Conservation (phyloP, 371 early-diverging fungal genomes). For the Mortierella sp. region DNA sequence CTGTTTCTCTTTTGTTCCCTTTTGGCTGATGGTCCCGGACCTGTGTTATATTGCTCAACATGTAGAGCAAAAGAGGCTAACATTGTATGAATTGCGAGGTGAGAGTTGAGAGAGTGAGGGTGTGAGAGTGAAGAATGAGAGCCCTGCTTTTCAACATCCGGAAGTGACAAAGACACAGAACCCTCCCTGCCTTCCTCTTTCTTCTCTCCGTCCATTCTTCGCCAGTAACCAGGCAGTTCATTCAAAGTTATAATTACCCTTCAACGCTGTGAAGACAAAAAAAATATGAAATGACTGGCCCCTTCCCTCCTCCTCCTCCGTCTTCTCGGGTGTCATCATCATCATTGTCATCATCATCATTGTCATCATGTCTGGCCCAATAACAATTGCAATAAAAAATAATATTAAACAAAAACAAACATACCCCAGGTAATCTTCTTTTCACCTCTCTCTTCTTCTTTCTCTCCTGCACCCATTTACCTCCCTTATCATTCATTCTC, state of each 20-base stretch:
- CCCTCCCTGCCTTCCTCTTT: not conserved
- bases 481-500: not conserved
- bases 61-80: slow-evolving; percentile 5
- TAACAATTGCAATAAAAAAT: not conserved
- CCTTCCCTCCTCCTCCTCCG: not conserved
- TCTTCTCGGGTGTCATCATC: not conserved
- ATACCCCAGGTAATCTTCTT: not conserved
- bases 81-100: not conserved
- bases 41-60: not conserved
- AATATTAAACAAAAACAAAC: not conserved
- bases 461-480: slow-evolving; percentile 3
- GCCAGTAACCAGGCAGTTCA: not conserved
- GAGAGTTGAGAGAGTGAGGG: not conserved
- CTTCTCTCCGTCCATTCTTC: not conserved
- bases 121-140: not conserved
- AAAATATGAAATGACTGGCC: not conserved
- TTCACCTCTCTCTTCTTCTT: slow-evolving; percentile 6
- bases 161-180: slow-evolving; percentile 2
- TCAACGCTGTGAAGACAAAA: not conserved
- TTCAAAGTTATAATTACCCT: not conserved
- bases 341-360: too few relatives aligned
- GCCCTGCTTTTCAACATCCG: not conserved
- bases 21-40: not conserved
- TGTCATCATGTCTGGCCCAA: not conserved
- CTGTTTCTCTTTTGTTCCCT: not conserved